Evolutionary conservation across 192 early-diverging fungal species (phyloP).

Genomic region (Linnemannia hyalina): DNA sequence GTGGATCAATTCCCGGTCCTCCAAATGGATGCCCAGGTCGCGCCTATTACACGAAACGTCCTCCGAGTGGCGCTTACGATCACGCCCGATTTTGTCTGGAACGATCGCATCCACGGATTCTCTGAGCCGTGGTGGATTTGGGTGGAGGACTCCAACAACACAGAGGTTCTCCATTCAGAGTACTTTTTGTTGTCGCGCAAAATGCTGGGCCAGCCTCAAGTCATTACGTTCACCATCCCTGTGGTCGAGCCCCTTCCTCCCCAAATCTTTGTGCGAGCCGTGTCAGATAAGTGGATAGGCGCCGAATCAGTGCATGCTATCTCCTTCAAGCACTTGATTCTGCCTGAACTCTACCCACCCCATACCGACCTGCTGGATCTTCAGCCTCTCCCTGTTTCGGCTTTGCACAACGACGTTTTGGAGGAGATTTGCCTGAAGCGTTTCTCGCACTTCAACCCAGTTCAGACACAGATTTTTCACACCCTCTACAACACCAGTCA

Average conservation of each 20-base stretch:
- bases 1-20: constrained; percentile 91
- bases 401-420: constrained; percentile 82
- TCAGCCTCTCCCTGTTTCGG: constrained; percentile 91
- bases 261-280: constrained; percentile 92
- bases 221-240: constrained; percentile 90
- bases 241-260: constrained; percentile 91
- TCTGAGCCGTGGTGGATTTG: constrained; percentile 97
- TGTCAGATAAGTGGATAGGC: constrained; percentile 97
- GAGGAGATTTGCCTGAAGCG: constrained; percentile 88
- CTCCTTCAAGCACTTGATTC: constrained; percentile 92
- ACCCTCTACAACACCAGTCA: constrained; percentile 89
- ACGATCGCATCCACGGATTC: constrained; percentile 90
- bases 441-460: constrained; percentile 97
- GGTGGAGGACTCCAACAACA: constrained; percentile 92
- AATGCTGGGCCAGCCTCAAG: constrained; percentile 75
- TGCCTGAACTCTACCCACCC: constrained; percentile 87
- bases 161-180: constrained; percentile 94
- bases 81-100: constrained; percentile 93
- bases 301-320: constrained; percentile 88
- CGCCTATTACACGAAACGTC: constrained; percentile 95
- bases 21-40: constrained; percentile 82
- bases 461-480: constrained; percentile 99
- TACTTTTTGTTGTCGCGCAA: constrained; percentile 85
- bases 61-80: constrained; percentile 86
- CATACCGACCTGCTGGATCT: constrained; percentile 95